Conservation (phyloP, 1,284 basidiomycete species). For the Tremellales sp. region DNA sequence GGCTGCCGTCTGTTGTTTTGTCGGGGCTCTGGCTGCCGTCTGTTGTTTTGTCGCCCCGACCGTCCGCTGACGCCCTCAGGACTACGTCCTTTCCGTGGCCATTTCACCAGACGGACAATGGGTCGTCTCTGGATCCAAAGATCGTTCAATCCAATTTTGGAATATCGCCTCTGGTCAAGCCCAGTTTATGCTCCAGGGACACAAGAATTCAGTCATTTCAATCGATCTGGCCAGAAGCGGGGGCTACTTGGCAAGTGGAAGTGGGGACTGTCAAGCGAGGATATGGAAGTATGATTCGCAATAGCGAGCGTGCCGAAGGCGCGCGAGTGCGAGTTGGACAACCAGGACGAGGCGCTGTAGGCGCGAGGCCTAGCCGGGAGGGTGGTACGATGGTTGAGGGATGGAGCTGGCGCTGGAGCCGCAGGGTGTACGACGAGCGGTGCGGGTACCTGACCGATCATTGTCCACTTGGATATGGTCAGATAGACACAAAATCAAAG, state of each 20-base stretch:
- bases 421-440: too few relatives aligned
- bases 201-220: constrained; percentile 86
- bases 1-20: too few relatives aligned
- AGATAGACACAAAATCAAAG: too few relatives aligned
- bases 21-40: too few relatives aligned
- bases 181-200: constrained; percentile 81
- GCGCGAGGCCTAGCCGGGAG: too few relatives aligned
- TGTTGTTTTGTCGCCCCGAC: neutral
- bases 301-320: neutral
- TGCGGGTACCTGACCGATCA: too few relatives aligned
- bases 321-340: neutral
- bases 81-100: constrained; percentile 54
- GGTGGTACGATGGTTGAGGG: too few relatives aligned
- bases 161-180: constrained; percentile 68
- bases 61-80: constrained; percentile 28
- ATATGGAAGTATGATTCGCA: constrained; percentile 58
- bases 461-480: too few relatives aligned
- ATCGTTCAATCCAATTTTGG: constrained; percentile 86
- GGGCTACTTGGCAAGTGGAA: constrained; percentile 74
- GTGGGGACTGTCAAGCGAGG: constrained; percentile 77
- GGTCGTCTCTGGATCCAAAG: constrained; percentile 87
- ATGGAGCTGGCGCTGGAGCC: too few relatives aligned
- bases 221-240: constrained; percentile 74
- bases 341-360: too few relatives aligned
- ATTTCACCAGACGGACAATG: constrained; percentile 80